Base-by-base conservation (phyloP, 331 rosid species). In the Spiraea crenata region DNA sequence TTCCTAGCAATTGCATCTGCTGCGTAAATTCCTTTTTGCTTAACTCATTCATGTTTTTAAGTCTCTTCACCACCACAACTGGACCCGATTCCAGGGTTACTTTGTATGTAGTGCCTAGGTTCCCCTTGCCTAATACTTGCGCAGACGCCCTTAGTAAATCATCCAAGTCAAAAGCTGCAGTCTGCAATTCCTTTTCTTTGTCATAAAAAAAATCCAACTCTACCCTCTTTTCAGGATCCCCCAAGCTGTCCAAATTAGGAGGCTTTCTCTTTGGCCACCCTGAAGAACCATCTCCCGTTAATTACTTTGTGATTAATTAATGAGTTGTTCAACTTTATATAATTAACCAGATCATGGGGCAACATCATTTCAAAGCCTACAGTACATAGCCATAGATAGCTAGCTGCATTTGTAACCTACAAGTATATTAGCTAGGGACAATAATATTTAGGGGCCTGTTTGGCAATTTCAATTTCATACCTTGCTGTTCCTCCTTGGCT, bases 71-170 rank as follows among this genome's bases (percentile, higher is more conserved):
- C 52, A 80, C 82, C 34, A 86, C 68, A 66, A 51, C 52, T 47
- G 67, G 67, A 42, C 92, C 90, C n/a, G 62, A 75, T 83, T 89
- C 96, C 52, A 86, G 84, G 20, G 85, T 79, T 72, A 86, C 84
- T 69, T 81, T 85, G 66, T 86, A 89, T 58, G 90, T 81, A 25
- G 79, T 78, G 1, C 92, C 96, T 44, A 89, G 71, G 34, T 79
- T 63, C 45, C 87, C 92, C 39, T 72, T 84, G 5, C 90, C 90
- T 11, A 86, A 55, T 4, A 75, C 70, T 80, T 86, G 79, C 47
- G 88, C 88, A 13, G 96, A 83, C 52, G 92, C 84, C 77, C 90
- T 73, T 49, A 89, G 77, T n/a, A 89, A 81, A 75, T 89, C 92
- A 67, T 89, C 96, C 82, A 89, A 73, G 83, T 89, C 96, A 54